Evolutionary conservation across 192 early-diverging fungal genomes (phyloP), one percentile per base, ranked within the genome.

Genomic region (Paraglomus brasilianum): DNA sequence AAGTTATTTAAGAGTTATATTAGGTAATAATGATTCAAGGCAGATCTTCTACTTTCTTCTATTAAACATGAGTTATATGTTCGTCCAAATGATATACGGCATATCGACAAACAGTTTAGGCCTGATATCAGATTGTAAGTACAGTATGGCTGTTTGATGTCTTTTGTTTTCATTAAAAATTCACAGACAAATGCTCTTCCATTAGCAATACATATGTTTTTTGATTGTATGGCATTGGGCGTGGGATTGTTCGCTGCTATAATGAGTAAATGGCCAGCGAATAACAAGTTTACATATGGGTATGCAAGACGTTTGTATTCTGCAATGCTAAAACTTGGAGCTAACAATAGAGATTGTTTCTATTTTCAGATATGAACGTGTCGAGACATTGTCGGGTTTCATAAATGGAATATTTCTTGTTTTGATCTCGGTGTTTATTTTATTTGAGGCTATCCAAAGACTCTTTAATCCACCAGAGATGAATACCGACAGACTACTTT

Each of bases 181-280:
- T 17, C 58, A 45, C 15, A 58, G 41, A 65, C 10, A 61, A 7
- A 1, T 67, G n/a, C 2, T 44, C 39, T 59, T 60, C 21, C 47
- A 49, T 9, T 72, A 86, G 96, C 96, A 15, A 93, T 96, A 58
- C 96, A 98, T 77, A 98, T 98, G 96, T 86, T 96, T 65, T 98
- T 98, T 79, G 96, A 98, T 78, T 95, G 92, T 63, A 81, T 95
- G 75, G 94, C 94, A 6, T 72, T 98, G 69, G 91, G 89, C 3
- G 85, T 96, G 41, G 92, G 92, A 30, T 76, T 98, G 8, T 82
- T 90, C 60, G 96, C 96, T 8, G 86, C 91, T 2, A 92, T 96
- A 1, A 89, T 96, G 84, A 87, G 88, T 66, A 94, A 93, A 75
- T 95, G 96, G 92, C 92, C 88, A 15, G 80, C 88, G n/a, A 92